Conservation (phyloP, 352 stramenopile genomes). For the Globisporangium paddicum region DNA sequence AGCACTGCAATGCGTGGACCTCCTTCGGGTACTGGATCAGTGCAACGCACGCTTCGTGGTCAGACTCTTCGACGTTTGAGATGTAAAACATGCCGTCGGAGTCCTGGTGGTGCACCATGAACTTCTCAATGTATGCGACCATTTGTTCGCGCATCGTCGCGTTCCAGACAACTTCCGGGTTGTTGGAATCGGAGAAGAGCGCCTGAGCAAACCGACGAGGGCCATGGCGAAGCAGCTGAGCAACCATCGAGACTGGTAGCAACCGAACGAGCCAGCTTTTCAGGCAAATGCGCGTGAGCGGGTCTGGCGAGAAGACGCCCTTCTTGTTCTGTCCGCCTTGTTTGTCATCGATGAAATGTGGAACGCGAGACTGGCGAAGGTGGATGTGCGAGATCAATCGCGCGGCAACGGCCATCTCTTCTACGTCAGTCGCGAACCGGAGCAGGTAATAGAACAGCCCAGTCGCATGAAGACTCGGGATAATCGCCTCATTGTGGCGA, state of each 20-base stretch:
- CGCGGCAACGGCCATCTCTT: constrained; percentile 80
- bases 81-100: constrained; percentile 70
- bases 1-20: constrained; percentile 82
- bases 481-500: constrained; percentile 81
- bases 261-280: constrained; percentile 82
- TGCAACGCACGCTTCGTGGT: constrained; percentile 75
- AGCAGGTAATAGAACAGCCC: constrained; percentile 88
- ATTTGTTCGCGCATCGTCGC: constrained; percentile 83
- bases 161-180: constrained; percentile 86
- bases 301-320: constrained; percentile 71
- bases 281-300: constrained; percentile 77
- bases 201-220: constrained; percentile 68
- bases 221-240: constrained; percentile 76
- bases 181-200: constrained; percentile 81
- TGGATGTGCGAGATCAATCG: constrained; percentile 80
- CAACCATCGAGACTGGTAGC: constrained; percentile 82
- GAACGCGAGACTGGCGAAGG: constrained; percentile 65
- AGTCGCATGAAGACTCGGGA: constrained; percentile 76
- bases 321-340: constrained; percentile 80
- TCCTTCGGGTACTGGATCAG: constrained; percentile 81
- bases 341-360: constrained; percentile 61
- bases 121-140: constrained; percentile 84
- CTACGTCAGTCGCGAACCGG: constrained; percentile 69
- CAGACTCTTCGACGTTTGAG: constrained; percentile 50
- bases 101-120: constrained; percentile 73